Evolutionary conservation across 345 rosid species (phyloP).

Genomic region (Eutrema japonicum): DNA sequence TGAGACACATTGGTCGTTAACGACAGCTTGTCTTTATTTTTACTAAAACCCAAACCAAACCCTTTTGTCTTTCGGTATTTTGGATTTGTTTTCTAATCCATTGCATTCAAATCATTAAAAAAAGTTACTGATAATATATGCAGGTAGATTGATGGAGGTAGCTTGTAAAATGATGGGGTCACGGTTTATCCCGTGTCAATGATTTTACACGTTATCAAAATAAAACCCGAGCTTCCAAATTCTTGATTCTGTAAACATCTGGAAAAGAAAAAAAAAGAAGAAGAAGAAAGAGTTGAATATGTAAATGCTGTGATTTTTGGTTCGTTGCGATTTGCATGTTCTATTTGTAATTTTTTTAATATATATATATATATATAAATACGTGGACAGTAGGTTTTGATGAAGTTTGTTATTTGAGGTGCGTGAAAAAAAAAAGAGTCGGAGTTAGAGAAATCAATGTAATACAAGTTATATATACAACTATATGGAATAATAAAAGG

Average conservation of each 20-base stretch:
- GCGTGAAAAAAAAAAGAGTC: background rate
- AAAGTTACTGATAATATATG: constrained; percentile 18
- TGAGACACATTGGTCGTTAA: constrained; percentile 42
- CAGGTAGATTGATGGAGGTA: constrained; percentile 93
- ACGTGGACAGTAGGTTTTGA: constrained; percentile 39
- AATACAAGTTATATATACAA: constrained; percentile 36
- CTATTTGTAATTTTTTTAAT: constrained; percentile 31
- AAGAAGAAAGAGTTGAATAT: constrained; percentile 27
- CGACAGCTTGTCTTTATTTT: constrained; percentile 41
- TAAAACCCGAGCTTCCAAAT: constrained; percentile 24
- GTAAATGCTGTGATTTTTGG: constrained; percentile 50
- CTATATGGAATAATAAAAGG: constrained; percentile 32
- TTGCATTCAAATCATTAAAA: constrained; percentile 1
- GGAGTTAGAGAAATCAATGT: constrained; percentile 38
- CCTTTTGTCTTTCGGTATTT: constrained; percentile 19
- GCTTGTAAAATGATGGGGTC: constrained; percentile 82
- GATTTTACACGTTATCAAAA: constrained; percentile 42
- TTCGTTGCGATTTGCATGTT: constrained; percentile 38
- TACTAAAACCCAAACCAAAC: constrained; percentile 38
- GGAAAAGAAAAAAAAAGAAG: background rate
- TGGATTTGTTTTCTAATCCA: constrained; percentile 4
- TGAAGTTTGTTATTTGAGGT: constrained; percentile 27
- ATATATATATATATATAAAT: constrained; percentile 32
- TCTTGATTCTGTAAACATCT: constrained; percentile 49
- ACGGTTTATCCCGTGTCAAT: constrained; percentile 64